A percentile compares a stretch with the other conserved stretches of the same genome.
Evolutionary conservation across 306 rosid species (phyloP).

Genomic region (Corylus americana): DNA sequence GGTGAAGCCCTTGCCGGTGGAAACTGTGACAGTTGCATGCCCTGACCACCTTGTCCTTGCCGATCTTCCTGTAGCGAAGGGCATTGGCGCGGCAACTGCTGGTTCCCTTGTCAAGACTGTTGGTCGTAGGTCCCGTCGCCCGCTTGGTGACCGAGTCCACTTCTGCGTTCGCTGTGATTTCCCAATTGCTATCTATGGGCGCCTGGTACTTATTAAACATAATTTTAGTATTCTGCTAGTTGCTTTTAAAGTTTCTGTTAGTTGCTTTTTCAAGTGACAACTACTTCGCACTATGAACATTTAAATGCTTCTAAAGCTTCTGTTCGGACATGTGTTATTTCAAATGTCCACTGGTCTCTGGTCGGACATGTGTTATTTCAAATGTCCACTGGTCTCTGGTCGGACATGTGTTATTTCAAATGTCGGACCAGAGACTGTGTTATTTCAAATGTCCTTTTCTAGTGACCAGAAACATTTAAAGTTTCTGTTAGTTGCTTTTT

Average conservation of each 20-base stretch:
- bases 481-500: no score
- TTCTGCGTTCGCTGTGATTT: conserved; percentile 96
- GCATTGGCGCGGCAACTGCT: conserved; percentile 79
- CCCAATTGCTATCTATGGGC: conserved; percentile 86
- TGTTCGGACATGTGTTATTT: no score
- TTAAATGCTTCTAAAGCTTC: no score
- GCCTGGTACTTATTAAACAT: conserved; percentile 56
- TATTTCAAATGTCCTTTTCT: no score
- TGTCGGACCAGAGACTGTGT: no score
- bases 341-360: background rate
- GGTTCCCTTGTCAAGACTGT: conserved; percentile 69
- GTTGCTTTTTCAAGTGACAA: background rate
- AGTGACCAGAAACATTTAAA: no score
- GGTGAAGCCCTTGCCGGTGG: conserved; percentile 57
- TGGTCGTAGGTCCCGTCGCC: conserved; percentile 96
- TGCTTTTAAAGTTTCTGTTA: conserved; percentile 13
- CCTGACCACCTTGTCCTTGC: conserved; percentile 97
- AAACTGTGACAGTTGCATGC: conserved; percentile 90
- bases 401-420: no score
- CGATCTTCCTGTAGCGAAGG: conserved; percentile 96
- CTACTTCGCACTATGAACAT: no score
- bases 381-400: no score
- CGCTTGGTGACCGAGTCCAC: conserved; percentile 94
- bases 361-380: conserved; percentile 1
- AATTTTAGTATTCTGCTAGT: background rate